Evolutionary conservation across 2,329 filamentous ascomycete genomes (phyloP), one percentile per base, ranked within the genome.

Genomic region (Ceratocystis lukuohia): DNA sequence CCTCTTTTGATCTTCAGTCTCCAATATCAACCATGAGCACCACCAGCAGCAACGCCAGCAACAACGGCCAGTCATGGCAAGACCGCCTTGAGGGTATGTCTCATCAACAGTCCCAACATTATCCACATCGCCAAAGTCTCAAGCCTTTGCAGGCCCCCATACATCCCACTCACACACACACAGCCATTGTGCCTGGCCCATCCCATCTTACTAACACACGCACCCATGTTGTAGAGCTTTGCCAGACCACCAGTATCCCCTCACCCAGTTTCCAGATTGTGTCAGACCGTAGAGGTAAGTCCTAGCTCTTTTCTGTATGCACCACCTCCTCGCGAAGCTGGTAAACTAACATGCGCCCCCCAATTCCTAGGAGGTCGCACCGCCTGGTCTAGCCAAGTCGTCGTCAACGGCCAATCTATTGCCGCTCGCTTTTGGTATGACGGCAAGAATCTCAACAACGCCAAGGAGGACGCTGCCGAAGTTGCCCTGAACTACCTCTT

Each of bases 381-480:
- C 67, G 91, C 91, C 67, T 96, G 91, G 91, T 93, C 90, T 67
- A 88, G 87, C 78, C 82, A 82, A 68, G 90, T 96, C 67, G 84
- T 80, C n/a, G 82, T 96, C 67, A 80, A 83, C 71, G 86, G 86
- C 65, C 77, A 81, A 63, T 80, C 77, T 61, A 81, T 89, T 71
- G 74, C 81, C n/a, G 91, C 91, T 61, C 84, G 90, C 69, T 96
- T 85, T 77, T 96, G 90, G 90, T 96, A 96, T 76, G 91, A 95
- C 75, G 91, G 91, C 69, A 85, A 90, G 74, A 91, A 90, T 73
- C 81, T 93, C 75, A 85, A 92, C 79, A 95, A 95, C 73, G 91
- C 91, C 67, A 87, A 85, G 76, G 91, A 96, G 75, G 91, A 96
- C 74, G 91, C 90, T n/a, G 91, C 91, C 70, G 90, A 96, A 76